Evolutionary conservation across 2,329 filamentous ascomycete species (phyloP), one percentile per base, ranked within the genome.

Genomic region (Epichloe sp.): DNA sequence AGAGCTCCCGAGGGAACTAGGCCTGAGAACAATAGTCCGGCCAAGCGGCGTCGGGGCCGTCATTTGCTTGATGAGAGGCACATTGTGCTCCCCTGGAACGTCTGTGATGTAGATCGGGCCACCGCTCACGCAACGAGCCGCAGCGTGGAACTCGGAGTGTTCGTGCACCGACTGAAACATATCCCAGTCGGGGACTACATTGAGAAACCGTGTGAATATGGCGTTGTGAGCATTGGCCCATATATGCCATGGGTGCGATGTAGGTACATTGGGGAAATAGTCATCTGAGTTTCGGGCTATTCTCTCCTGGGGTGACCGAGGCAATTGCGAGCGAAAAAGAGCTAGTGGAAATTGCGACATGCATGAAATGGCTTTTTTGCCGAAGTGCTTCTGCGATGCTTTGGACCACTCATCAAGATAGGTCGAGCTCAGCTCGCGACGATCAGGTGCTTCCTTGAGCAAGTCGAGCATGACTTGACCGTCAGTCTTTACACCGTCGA

Each of bases 101-200:
- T 98, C 93, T 0, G 91, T 97, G 63, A 98, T 90, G 60, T 94
- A 96, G 41, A 98, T 85, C 0, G 91, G 93, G 0, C 93, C 93
- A 8, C 93, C 93, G 46, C 85, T 90, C 10, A 98, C 74, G 64
- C 88, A 95, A 45, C 93, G 79, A 2, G 89, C 90, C 1, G 93
- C 91, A 4, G 88, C 93, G 59, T 98, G 93, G 63, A 93, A 95
- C 0, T 77, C 79, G 0, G 85, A 86, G 64, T 87, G 95, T 23
- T 74, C 70, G 54, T 82, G 77, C 2, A 70, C 69, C 1, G 80
- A 82, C 58, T 83, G 80, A 61, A 84, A 84, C 80, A 84, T 83
- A 57, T 84, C 80, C 78, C 80, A 84, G 65, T 96, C 90, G 0
- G 93, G 91, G 1, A 97, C 69, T 1, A 88, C 79, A 58, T 96